These are phyloP conservation scores for Solanum paucissectum DNA, from an alignment of 257 asterid genomes.

Conservation along the genomic window DNA sequence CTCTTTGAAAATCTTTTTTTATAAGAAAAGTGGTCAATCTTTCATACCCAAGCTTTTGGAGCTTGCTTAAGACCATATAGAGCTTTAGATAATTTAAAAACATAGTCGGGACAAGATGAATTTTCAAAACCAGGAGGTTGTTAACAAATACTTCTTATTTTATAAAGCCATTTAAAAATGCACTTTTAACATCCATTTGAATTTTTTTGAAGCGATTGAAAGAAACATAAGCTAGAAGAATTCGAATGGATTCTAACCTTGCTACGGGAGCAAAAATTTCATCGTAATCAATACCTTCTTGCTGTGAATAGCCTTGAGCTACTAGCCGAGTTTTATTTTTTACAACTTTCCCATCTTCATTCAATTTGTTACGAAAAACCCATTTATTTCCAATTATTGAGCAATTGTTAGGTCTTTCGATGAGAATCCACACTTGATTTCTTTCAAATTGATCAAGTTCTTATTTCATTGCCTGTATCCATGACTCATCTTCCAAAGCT, in stretches of 20 bases:
- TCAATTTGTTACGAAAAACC: too few relatives aligned
- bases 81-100: too few relatives aligned
- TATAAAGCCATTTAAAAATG: too few relatives aligned
- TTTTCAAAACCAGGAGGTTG: background rate
- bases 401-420: too few relatives aligned
- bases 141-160: background rate
- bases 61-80: background rate
- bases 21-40: background rate
- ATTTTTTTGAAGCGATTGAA: background rate
- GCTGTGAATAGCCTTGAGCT: background rate
- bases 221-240: background rate
- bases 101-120: background rate
- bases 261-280: background rate
- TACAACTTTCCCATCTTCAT: too few relatives aligned
- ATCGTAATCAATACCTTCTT: background rate
- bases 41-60: background rate
- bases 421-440: too few relatives aligned
- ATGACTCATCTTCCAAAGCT: too few relatives aligned
- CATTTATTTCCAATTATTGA: too few relatives aligned
- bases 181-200: background rate
- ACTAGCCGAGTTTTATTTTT: background rate
- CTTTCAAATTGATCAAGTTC: too few relatives aligned
- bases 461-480: too few relatives aligned
- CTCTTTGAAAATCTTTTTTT: too few relatives aligned
- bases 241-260: background rate